Evolutionary conservation across 2,329 filamentous ascomycete species (phyloP).

Genomic region (Fusarium phyllophilum): DNA sequence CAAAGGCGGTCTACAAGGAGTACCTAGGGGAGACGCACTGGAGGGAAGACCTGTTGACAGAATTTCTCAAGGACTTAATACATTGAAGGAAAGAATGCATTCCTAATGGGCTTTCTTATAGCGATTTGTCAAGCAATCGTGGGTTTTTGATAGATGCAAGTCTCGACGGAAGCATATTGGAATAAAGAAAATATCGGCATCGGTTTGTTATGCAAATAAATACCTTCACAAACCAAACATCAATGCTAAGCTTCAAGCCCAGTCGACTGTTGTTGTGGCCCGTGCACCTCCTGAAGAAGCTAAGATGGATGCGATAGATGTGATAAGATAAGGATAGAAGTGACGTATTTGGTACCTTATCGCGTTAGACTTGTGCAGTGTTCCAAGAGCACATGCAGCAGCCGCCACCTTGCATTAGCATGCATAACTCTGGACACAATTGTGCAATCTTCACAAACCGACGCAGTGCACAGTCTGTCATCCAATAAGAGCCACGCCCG

Average conservation of each 20-base stretch:
- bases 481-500: slow-evolving; percentile 48
- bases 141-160: not conserved
- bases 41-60: not conserved
- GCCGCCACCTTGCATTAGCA: accelerated
- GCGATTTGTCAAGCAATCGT: not conserved
- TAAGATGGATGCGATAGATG: not conserved
- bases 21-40: not conserved
- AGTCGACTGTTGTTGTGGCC: not conserved
- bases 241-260: not conserved
- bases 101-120: not conserved
- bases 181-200: not conserved
- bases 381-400: not conserved
- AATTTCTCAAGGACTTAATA: not conserved
- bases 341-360: not conserved
- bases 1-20: not conserved
- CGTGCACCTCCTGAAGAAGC: not conserved
- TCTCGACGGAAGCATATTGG: not conserved
- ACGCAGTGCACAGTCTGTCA: accelerated
- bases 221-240: not conserved
- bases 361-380: not conserved
- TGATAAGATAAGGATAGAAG: not conserved
- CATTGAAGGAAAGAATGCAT: not conserved
- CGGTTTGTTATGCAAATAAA: not conserved
- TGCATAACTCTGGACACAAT: not conserved
- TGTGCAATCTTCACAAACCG: not conserved